Conservation (phyloP, 495 filamentous ascomycete genomes). For the Cetradonia linearis region DNA sequence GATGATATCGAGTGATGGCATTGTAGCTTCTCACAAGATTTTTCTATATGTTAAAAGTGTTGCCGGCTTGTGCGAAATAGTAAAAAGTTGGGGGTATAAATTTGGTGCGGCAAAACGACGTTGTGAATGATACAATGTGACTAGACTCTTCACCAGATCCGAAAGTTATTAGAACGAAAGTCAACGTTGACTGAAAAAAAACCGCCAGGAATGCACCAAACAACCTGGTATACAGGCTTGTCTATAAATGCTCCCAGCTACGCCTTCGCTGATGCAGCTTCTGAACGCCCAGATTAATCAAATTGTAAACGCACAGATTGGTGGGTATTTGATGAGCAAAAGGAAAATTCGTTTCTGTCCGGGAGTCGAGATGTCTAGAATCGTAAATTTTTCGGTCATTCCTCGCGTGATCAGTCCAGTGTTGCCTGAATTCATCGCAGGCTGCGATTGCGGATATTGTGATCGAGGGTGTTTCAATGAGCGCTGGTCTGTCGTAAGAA, state of each 20-base stretch:
- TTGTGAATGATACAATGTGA: not conserved
- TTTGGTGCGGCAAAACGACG: not conserved
- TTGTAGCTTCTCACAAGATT: not conserved
- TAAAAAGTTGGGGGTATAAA: not conserved
- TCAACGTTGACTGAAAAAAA: not conserved
- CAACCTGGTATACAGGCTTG: not conserved
- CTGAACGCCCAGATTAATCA: not conserved
- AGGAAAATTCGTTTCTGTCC: not conserved
- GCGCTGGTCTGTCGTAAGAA: not conserved
- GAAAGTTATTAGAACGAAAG: not conserved
- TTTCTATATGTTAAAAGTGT: constrained; percentile 7
- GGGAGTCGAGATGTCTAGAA: not conserved
- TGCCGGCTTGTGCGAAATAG: not conserved
- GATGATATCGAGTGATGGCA: not conserved
- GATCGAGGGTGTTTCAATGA: not conserved
- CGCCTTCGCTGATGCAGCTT: constrained; percentile 11
- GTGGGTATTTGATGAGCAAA: constrained; percentile 3
- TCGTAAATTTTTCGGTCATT: not conserved
- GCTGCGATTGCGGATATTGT: not conserved
- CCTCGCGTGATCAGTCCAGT: not conserved
- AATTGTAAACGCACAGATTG: not conserved
- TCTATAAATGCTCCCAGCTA: constrained; percentile 6
- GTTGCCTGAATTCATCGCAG: not conserved
- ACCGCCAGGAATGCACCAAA: constrained; percentile 1
- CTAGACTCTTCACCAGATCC: not conserved